Evolutionary conservation across 1,284 basidiomycete genomes (phyloP), one percentile per base, ranked within the genome.

Genomic region (Leucoagaricus sp.): DNA sequence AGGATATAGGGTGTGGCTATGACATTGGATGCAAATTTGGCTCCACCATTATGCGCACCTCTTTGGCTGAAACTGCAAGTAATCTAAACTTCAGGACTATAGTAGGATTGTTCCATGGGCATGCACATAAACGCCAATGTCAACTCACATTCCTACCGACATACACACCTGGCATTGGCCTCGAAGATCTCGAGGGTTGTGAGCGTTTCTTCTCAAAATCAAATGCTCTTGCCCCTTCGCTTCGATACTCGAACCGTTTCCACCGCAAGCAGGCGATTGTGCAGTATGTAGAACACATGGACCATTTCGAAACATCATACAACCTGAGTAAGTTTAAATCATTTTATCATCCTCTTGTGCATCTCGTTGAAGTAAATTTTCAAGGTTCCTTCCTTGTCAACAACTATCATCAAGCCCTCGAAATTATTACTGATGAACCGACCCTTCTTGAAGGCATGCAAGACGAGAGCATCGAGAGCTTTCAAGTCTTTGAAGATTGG

Each of bases 131-230:
- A 19, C 62, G 65, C 2, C 47, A 64, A 0, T 71, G 71, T 54
- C 71, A 74, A 53, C 57, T 70, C 0, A 34, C 25, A 0, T 53
- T 58, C 42, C 64, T 70, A 5, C 49, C 67, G 6, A 66, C 58
- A 1, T 70, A 71, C 51, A 51, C 66, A 5, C 17, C 58, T 2
- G 67, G 66, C 0, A 53, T 68, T 40, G 72, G 72, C 0, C 54
- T 72, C 0, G 68, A 72, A 49, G 68, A 72, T 50, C 57, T 71
- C 9, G 72, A 74, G 41, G 64, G 60, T 0, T 69, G 66, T 53
- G 67, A 74, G 50, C 60, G 58, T 2, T 62, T 64, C 17, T 73
- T 73, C 49, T 67, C 67, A 0, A 61, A 64, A 31, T 69, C 67
- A 4, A 75, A 75, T 59, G 59, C 49, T 1, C 56, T 69, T 1